phyloP scores from a whole-genome alignment of 129 eudicot genomes.

The Erigeron canadensis region DNA sequence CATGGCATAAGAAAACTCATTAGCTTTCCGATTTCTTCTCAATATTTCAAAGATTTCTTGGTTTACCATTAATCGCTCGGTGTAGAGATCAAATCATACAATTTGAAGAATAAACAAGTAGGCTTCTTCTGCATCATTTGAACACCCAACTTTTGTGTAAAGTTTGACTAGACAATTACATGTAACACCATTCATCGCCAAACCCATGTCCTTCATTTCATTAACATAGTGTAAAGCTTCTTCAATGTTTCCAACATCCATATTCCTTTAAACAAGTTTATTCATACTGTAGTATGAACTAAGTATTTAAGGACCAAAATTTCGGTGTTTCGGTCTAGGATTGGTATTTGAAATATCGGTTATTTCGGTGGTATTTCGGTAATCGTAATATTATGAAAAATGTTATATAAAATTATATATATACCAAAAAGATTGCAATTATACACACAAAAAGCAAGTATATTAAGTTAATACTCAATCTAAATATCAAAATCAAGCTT shows the following conservation, averaged over 20 bases:
- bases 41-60: constrained; percentile 58
- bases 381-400: too few relatives aligned
- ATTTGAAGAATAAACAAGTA: constrained; percentile 64
- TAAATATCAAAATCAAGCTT: too few relatives aligned
- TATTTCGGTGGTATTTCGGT: too few relatives aligned
- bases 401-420: too few relatives aligned
- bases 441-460: too few relatives aligned
- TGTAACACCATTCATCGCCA: constrained; percentile 57
- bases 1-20: constrained; percentile 93
- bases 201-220: constrained; percentile 53
- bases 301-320: too few relatives aligned
- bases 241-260: constrained; percentile 67
- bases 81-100: constrained; percentile 82
- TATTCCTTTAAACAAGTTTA: too few relatives aligned
- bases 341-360: too few relatives aligned
- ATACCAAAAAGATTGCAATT: too few relatives aligned
- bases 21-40: constrained; percentile 50
- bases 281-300: too few relatives aligned
- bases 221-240: constrained; percentile 53
- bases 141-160: constrained; percentile 76
- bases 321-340: too few relatives aligned
- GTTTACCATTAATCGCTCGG: constrained; percentile 64
- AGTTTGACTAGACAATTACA: constrained; percentile 71
- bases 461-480: too few relatives aligned
- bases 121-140: constrained; percentile 69